Evolutionary conservation across 2,329 filamentous ascomycete species (phyloP).

Genomic region (Neopestalotiopsis sp.): DNA sequence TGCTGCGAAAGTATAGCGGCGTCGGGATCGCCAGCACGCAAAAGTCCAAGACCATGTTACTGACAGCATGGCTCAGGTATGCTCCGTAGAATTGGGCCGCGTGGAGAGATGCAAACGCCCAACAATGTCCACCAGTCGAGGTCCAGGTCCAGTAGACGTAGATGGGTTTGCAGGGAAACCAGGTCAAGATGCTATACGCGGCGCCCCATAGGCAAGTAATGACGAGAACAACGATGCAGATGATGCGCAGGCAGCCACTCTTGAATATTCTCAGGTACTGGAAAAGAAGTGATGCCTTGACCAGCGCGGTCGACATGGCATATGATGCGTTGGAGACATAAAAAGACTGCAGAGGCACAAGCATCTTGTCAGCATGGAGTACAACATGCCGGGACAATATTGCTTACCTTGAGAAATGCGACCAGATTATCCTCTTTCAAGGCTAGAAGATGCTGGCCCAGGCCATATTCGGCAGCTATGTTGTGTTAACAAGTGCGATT

Average conservation of each 20-base stretch:
- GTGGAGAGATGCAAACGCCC: conserved; percentile 36
- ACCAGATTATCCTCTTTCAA: conserved; percentile 7
- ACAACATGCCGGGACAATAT: neutral
- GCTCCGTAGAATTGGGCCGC: conserved; percentile 30
- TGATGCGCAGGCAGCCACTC: conserved; percentile 21
- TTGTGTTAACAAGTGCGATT: neutral
- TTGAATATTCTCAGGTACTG: conserved; percentile 42
- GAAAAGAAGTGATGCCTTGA: conserved; percentile 41
- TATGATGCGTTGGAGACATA: conserved; percentile 39
- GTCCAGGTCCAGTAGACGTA: conserved; percentile 36
- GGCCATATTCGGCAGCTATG: conserved; percentile 8
- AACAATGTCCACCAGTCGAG: conserved; percentile 26
- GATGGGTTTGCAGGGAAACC: conserved; percentile 38
- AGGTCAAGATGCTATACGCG: conserved; percentile 33
- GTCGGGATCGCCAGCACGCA: conserved; percentile 37
- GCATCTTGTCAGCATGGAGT: neutral
- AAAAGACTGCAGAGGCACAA: conserved; percentile 36
- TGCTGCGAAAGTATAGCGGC: conserved; percentile 33
- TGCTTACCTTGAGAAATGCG: conserved; percentile 12
- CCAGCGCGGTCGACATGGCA: conserved; percentile 37
- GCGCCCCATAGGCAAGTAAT: conserved; percentile 34
- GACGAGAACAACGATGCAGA: conserved; percentile 32
- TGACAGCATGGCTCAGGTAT: conserved; percentile 34
- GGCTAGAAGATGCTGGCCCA: conserved; percentile 5
- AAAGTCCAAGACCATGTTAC: conserved; percentile 38